Percentiles rank a stretch among this genome's conserved stretches.
Evolutionary conservation across 2,329 filamentous ascomycete genomes (phyloP).

Genomic region (Phoma sp.): DNA sequence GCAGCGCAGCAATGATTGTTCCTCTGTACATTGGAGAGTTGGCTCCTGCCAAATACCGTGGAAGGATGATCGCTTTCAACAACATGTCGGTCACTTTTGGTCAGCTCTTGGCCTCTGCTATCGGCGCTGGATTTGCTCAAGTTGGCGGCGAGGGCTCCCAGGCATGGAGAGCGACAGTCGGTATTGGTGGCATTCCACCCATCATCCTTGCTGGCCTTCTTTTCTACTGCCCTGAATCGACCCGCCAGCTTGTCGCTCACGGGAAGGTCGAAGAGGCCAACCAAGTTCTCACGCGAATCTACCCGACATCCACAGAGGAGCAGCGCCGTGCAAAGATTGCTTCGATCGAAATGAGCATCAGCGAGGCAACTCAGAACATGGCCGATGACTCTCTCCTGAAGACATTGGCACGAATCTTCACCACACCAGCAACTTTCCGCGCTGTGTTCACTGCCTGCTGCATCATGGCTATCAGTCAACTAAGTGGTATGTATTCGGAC

Average conservation of each 20-base stretch:
- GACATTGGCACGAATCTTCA: slow-evolving; percentile 43
- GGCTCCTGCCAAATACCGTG: slow-evolving; percentile 42
- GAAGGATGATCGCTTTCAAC: slow-evolving; percentile 39
- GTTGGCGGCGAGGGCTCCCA: slow-evolving; percentile 38
- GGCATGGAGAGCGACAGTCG: slow-evolving; percentile 47
- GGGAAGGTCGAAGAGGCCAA: slow-evolving; percentile 41
- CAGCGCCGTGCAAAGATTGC: slow-evolving; percentile 36
- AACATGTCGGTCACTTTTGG: slow-evolving; percentile 41
- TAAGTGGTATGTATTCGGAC: slow-evolving; percentile 21
- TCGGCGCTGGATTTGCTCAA: slow-evolving; percentile 45
- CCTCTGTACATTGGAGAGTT: slow-evolving; percentile 40
- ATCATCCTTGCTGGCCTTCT: slow-evolving; percentile 44
- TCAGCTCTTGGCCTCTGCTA: slow-evolving; percentile 40
- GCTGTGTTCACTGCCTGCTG: slow-evolving; percentile 45
- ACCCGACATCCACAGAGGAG: slow-evolving; percentile 34
- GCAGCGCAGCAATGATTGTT: slow-evolving; percentile 40
- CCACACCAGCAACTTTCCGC: slow-evolving; percentile 39
- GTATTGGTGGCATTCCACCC: slow-evolving; percentile 45
- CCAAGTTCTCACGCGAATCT: slow-evolving; percentile 42
- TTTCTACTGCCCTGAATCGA: slow-evolving; percentile 43
- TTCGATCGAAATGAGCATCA: slow-evolving; percentile 39
- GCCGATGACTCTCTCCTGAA: slow-evolving; percentile 42
- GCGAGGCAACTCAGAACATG: slow-evolving; percentile 39
- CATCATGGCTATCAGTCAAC: slow-evolving; percentile 47
- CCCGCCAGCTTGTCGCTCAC: slow-evolving; percentile 47